Base-by-base conservation (phyloP, 1,284 basidiomycete species). In the Grifola frondosa region DNA sequence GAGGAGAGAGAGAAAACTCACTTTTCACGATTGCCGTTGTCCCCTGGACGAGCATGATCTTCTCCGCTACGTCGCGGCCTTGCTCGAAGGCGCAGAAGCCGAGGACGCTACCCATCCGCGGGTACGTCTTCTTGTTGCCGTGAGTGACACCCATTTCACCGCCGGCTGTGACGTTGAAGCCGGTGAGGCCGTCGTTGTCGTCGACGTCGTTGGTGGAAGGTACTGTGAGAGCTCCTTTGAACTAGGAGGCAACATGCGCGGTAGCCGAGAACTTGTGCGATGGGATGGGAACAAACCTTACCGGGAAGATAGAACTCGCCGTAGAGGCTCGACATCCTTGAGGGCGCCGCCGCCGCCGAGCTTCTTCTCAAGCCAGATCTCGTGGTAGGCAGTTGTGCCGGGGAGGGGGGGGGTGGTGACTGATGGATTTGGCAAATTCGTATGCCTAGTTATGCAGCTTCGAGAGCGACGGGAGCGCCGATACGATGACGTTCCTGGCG, bases 101-200 rank as follows among this genome's bases (percentile, higher is more conserved):
- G 53, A 99, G 81, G 21, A 97, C 73, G 58, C 86, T 85, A 37
- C 83, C 94, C 30, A 88, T 69, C 49, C 97, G 85, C 33, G 97
- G 97, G 67, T 99, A 99, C 0, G 96, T 99, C 75, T 96, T 95
- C 77, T 98, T 99, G 78, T 93, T 97, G 40, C 91, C 93, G 64
- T 99, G 95, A 1, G 96, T 98, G 34, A 99, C 96, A 68, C 96
- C 96, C 96, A 99, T 99, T 46, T 97, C 97, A 61, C 96, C 96
- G 57, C 96, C 93, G 33, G 89, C 75, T 25, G 86, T 73, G 49
- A 97, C 91, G 59, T 97, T 95, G 77, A 96, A 97, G 30, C 94
- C 94, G 44, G 80, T 74, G 23, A 96, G 70, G 48, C 84, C 72
- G 37, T 88, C 88, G 26, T 82, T 67, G 36, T 77, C 68, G 58